Evolutionary conservation across 495 filamentous ascomycete genomes (phyloP), one percentile per base, ranked within the genome.

Genomic region (Trichocladium uniseriatum): DNA sequence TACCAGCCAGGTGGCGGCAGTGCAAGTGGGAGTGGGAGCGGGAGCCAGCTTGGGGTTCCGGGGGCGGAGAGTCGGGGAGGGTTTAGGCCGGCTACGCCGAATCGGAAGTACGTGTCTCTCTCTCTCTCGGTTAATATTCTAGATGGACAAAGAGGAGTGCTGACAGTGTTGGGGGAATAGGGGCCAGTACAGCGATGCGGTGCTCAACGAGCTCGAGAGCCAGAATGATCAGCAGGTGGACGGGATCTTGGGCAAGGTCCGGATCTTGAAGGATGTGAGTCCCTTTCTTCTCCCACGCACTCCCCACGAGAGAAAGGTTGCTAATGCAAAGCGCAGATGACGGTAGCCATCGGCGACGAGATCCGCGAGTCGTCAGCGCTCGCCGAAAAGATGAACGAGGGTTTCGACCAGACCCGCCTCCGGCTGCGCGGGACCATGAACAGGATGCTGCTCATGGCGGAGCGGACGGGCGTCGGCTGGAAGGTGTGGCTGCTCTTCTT

Each of bases 201-300:
- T 96, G 45, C 79, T 97, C 19, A 88, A 86, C 60, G 89, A 92
- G 63, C 79, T 98, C 19, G 94, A 98, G 66, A 89, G 83, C 54
- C 94, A 97, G 67, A 98, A 97, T 61, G 94, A 97, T 57, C 70
- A 79, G 45, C 85, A 95, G 57, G 81, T 97, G 15, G 87, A 91
- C 54, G 88, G 90, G 28, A 89, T 96, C 56, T 76, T 81, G 43
- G 87, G 85, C 39, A 98, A 95, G 66, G 94, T 98, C 48, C 82
- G 75, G 73, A 78, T 89, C 76, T 62, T 98, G 56, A 98, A 97
- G 67, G 82, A 94, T 74, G 90, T 95, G 63, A 59, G 84, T 78
- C 56, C 55, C n/a, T 21, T 3, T 41, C 28, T 19, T n/a, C 34
- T 14, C 22, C 35, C 24, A 32, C 38, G 32, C 22, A 29, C 35